These are phyloP conservation scores for Diaporthe batatas DNA, from an alignment of 2,329 filamentous ascomycete genomes.

Conservation along the genomic window DNA sequence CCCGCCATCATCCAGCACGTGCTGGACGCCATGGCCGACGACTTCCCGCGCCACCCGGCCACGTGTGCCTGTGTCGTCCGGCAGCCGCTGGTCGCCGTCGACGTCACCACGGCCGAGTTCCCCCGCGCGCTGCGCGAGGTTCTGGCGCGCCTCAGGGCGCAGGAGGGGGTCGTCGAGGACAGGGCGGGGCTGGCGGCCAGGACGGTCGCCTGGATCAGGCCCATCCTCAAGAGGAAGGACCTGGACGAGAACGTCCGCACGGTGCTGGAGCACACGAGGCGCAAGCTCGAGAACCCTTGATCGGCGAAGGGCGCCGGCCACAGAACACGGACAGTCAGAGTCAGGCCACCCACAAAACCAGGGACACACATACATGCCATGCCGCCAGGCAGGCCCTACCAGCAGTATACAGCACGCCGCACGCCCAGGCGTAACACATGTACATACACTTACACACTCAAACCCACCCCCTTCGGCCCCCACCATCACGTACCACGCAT, in stretches of 20 bases:
- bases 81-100: constrained; percentile 76
- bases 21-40: constrained; percentile 71
- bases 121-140: constrained; percentile 77
- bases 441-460: too few species aligned
- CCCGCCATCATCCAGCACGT: constrained; percentile 80
- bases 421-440: neutral
- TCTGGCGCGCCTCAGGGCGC: constrained; percentile 71
- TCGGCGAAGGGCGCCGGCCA: neutral
- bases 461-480: too few species aligned
- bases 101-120: constrained; percentile 75
- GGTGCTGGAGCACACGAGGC: constrained; percentile 67
- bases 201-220: constrained; percentile 67
- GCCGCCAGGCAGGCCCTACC: too few species aligned
- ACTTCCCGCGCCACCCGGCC: constrained; percentile 71
- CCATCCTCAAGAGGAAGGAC: constrained; percentile 61
- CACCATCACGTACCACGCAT: fast-evolving
- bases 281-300: constrained; percentile 49
- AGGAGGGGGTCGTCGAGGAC: constrained; percentile 60
- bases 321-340: too few species aligned
- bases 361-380: too few species aligned
- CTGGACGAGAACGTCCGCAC: constrained; percentile 69
- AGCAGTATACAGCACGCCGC: too few species aligned
- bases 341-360: too few species aligned
- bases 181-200: constrained; percentile 61
- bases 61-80: constrained; percentile 80